Conservation (phyloP, 371 early-diverging fungal genomes). For the Zancudomyces culisetae region DNA sequence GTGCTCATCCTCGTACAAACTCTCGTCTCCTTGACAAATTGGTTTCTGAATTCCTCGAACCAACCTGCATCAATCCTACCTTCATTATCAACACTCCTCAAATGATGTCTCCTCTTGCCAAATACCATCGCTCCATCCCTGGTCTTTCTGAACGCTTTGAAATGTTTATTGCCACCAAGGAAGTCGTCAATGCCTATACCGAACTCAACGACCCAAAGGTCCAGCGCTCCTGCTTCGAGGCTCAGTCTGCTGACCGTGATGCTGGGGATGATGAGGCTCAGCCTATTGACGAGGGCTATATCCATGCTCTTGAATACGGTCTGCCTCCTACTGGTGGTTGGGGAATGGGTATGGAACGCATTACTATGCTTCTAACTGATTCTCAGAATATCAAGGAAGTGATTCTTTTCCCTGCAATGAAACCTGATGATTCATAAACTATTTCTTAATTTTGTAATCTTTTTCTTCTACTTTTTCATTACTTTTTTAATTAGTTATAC, state of each 20-base stretch:
- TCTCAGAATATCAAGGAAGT: slow-evolving; percentile 98
- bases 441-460: too few species aligned
- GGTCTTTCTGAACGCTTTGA: slow-evolving; percentile 99
- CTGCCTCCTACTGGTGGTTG: slow-evolving; percentile 97
- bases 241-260: slow-evolving; percentile 92
- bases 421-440: slow-evolving; percentile 34
- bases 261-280: slow-evolving; percentile 99
- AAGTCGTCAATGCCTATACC: slow-evolving; percentile 96
- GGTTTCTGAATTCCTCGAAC: slow-evolving; percentile 95
- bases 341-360: slow-evolving; percentile 98
- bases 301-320: slow-evolving; percentile 94
- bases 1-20: slow-evolving; percentile 86
- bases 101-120: slow-evolving; percentile 99
- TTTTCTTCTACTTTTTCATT: too few species aligned
- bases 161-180: slow-evolving; percentile 97
- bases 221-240: slow-evolving; percentile 91
- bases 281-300: slow-evolving; percentile 95
- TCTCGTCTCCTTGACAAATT: slow-evolving; percentile 96
- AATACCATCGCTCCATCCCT: slow-evolving; percentile 78
- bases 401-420: slow-evolving; percentile 88
- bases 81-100: slow-evolving; percentile 97
- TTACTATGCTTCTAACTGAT: slow-evolving; percentile 98
- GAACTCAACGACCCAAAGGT: slow-evolving; percentile 98
- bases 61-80: slow-evolving; percentile 86
- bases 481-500: too few species aligned